Evolutionary conservation across 768 basidiomycete genomes (phyloP), one percentile per base, ranked within the genome.

Genomic region (Trametes cingulata): DNA sequence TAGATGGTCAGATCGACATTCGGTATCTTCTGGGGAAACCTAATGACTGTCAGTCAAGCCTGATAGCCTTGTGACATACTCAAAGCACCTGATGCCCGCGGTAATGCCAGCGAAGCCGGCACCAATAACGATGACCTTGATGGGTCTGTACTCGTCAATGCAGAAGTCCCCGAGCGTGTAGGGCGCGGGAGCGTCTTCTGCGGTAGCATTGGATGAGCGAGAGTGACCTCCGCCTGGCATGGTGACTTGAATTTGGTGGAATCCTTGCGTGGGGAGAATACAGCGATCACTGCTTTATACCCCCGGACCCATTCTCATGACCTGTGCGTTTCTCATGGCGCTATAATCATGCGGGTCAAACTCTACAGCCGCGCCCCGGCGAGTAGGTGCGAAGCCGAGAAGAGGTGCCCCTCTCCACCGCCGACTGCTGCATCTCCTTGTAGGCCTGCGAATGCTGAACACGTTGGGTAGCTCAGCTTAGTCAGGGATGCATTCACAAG

Each of bases 21-120:
- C 46, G 76, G 76, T 13, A 86, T 55, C 40, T 56, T 50, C 17
- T 35, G 50, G 3, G 57, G 49, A 22, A 61, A 61, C 27, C 50
- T 55, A 12, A 13, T 10, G 39, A 13, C 15, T 24, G 6, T 40
- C 29, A 6, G 13, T 24, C 27, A 24, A 27, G 25, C 39, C 33
- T 40, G 58, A 29, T 22, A 24, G 1, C 1, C 6, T 2, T 17
- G n/a, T n/a, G 41, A 10, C 9, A 4, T 27, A 42, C 10, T 41
- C 14, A 3, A 20, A 24, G 22, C 64, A 80, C 79, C 84, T 75
- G 52, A 86, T 84, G 3, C 79, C 85, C 33, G 84, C 82, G 8
- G 79, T 76, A 59, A 86, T 82, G 3, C 85, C 85, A 41, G 80
- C 80, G 69, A 78, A 85, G 2, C 85, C 84, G 14, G 84, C 82